phyloP scores from a whole-genome alignment of 176 grass and related monocot species.

The Cenchrus purpureus region DNA sequence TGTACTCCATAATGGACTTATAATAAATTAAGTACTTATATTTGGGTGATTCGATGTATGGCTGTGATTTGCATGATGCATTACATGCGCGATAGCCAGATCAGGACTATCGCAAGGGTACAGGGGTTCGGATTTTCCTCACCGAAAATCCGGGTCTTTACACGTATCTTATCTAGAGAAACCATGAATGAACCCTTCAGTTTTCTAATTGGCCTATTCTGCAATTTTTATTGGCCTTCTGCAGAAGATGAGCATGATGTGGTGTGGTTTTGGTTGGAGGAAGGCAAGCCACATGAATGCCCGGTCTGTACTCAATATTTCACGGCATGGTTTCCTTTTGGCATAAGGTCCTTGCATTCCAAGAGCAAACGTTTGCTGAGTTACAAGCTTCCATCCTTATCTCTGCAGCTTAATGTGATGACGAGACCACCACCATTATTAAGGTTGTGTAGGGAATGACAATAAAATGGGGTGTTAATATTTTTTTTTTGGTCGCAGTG shows the following conservation, averaged over 20 bases:
- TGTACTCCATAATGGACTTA: no score
- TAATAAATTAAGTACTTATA: no score
- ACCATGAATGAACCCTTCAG: background rate
- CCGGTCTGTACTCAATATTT: constrained; percentile 75
- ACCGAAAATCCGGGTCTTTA: no score
- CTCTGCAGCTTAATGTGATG: constrained; percentile 70
- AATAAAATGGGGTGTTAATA: constrained; percentile 7
- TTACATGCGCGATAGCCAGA: no score
- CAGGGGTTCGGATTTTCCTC: no score
- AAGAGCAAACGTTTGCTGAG: background rate
- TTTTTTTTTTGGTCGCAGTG: background rate
- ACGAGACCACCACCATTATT: constrained; percentile 57
- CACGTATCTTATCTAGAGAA: background rate
- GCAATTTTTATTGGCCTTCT: background rate
- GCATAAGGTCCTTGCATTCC: background rate
- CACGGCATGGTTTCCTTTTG: constrained; percentile 39
- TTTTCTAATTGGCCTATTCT: background rate
- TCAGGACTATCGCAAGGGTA: no score
- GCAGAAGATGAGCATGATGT: constrained; percentile 86
- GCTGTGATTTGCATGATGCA: no score
- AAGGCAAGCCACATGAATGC: constrained; percentile 74
- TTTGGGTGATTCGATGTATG: no score
- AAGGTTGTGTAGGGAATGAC: background rate
- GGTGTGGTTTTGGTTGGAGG: constrained; percentile 84
- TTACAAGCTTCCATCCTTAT: constrained; percentile 5